Base-by-base conservation (phyloP, 371 early-diverging fungal species). In the Fennellomyces sp. region DNA sequence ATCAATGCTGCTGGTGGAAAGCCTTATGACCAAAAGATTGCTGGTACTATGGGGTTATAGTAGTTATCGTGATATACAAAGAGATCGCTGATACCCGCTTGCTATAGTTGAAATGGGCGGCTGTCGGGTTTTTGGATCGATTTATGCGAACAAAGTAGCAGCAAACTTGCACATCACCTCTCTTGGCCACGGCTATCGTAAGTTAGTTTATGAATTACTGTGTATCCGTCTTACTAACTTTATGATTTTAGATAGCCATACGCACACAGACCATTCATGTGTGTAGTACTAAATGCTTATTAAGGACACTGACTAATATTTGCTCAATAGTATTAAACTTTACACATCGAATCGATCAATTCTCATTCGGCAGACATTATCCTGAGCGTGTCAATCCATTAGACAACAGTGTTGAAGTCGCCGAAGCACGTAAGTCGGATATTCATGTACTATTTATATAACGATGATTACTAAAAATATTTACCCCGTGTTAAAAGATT, bases 131-230 rank as follows among this genome's bases (percentile, higher is more conserved):
- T 70, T 69, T 47, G 97, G 97, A 7, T 81, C 89, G 4, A 76
- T 93, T 7, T 54, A 78, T 35, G 89, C 91, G 29, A 89, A 88
- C 74, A 94, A 93, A 61, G 86, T 95, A 2, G 81, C 90, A 1
- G 95, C 96, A 8, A 94, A 93, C 71, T 80, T 97, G 53, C 96
- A 96, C 63, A 84, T 97, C 62, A 97, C 97, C 0, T 88, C 95
- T 1, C 70, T 82, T 39, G 96, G 96, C 3, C 95, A 96, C 67
- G 97, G 95, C 35, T 93, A 95, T 70, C 74, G 81, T 73, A 92
- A 62, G 80, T 41, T n/a, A 53, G 7, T 42, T 39, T 10, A 23
- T 29, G 15, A 26, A 15, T 17, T 26, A 30, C 17, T 38, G 13
- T 38, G 3, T 13, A 36, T 45, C 33, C 12, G 13, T 12, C 10